Evolutionary conservation across 305 asterid species (phyloP), one percentile per base, ranked within the genome.

Genomic region (Rubia tinctorum): DNA sequence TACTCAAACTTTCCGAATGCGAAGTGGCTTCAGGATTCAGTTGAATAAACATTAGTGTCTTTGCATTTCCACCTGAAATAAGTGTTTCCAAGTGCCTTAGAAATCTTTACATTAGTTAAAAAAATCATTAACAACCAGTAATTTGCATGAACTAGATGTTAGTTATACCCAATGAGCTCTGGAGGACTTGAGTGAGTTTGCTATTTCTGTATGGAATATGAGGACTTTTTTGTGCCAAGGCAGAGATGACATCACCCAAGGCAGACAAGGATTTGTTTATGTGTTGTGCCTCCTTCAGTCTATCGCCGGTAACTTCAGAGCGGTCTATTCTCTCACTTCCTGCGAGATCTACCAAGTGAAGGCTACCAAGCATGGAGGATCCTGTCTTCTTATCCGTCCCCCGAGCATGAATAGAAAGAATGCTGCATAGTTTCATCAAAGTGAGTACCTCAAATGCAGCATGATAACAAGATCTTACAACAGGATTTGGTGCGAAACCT

Each of bases 141-240:
- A 27, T 27, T 27, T 27, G 62, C 40, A 20, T 64, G n/a, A 18
- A 60, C 22, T 44, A 45, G 55, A 75, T 11, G 13, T 5, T 43
- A 9, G 18, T 55, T 22, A 39, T 77, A 82, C 86, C 87, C 56
- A 84, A 69, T 42, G 88, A 87, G 67, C 81, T 80, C 70, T 87
- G 91, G 69, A 87, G 88, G 51, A 85, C 85, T 79, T 87, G 91
- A 75, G 91, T 87, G 22, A 85, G 84, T 78, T 85, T 87, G 89
- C 88, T 87, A 61, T 87, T 87, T 85, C 91, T 75, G 78, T 79
- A 85, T 13, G 88, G 91, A 47, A 85, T 76, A 53, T 87, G 89
- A 37, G 85, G 9, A 72, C 71, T 87, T 66, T 87, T 87, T 80
- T 83, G 87, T 39, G 91, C 89, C 78, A 87, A 77, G 56, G 91